These are phyloP conservation scores for Carex pumila DNA, from an alignment of 176 grass and related monocot genomes.

Conservation along the genomic window DNA sequence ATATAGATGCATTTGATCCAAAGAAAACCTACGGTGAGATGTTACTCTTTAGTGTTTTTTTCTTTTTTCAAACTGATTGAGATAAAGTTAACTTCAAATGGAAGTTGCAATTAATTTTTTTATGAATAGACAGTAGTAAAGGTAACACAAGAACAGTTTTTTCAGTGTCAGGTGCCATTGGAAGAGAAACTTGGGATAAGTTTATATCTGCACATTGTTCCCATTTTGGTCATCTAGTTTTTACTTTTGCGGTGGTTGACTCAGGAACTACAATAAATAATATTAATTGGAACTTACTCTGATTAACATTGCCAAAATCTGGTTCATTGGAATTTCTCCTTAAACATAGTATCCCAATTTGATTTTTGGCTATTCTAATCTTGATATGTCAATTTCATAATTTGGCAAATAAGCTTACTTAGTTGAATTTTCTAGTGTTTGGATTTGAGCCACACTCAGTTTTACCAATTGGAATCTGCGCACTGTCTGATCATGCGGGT, in stretches of 20 bases:
- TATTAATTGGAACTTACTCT: not conserved
- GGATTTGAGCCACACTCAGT: slow-evolving; percentile 89
- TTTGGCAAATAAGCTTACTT: not conserved
- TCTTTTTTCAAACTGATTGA: not conserved
- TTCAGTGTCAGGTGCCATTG: no score
- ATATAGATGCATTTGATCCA: slow-evolving; percentile 61
- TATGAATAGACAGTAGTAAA: not conserved
- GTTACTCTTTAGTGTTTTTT: not conserved
- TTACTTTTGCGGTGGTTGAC: not conserved
- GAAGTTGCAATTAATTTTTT: not conserved
- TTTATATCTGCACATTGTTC: not conserved
- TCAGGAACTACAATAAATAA: not conserved
- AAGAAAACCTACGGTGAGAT: slow-evolving; percentile 69
- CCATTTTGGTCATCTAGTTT: not conserved
- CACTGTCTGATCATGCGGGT: slow-evolving; percentile 42
- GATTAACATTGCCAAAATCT: not conserved
- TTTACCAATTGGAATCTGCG: slow-evolving; percentile 54
- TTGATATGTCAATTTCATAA: not conserved
- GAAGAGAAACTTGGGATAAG: not conserved
- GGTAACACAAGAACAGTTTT: not conserved
- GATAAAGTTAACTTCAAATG: not conserved
- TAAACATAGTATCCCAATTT: not conserved
- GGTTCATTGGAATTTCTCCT: not conserved
- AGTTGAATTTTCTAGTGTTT: slow-evolving; percentile 44
- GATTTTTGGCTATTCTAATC: not conserved